phyloP scores from a whole-genome alignment of 2,329 filamentous ascomycete genomes.

The Chrysoporthe puriensis region DNA sequence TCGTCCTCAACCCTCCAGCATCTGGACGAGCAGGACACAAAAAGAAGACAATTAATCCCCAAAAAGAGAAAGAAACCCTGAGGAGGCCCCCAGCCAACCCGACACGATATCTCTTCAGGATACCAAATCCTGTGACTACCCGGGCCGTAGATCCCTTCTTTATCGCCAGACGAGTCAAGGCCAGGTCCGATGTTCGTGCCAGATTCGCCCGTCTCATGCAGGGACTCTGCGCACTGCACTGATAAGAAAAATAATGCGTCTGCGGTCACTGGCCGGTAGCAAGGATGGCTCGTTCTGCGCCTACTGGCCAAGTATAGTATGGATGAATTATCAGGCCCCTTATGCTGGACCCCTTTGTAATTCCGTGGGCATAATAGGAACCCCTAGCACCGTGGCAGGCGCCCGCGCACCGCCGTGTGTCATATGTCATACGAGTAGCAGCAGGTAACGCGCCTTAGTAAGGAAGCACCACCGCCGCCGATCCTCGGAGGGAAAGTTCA shows the following conservation, averaged over 20 bases:
- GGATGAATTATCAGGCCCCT: background rate
- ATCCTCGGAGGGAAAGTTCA: background rate
- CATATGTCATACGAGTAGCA: too few relatives aligned
- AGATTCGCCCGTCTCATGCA: background rate
- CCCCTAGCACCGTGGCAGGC: too few relatives aligned
- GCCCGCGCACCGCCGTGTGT: too few relatives aligned
- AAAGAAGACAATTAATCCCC: background rate
- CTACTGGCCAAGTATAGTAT: background rate
- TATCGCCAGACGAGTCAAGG: background rate
- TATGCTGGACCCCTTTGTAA: background rate
- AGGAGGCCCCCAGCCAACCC: background rate
- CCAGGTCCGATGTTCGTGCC: background rate
- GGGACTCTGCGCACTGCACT: constrained; percentile 6
- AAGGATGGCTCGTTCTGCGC: too few relatives aligned
- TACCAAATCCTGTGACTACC: background rate
- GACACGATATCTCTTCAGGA: background rate
- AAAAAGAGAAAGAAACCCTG: background rate
- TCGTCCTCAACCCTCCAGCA: background rate
- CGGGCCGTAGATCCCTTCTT: background rate
- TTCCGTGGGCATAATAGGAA: background rate
- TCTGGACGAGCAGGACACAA: background rate
- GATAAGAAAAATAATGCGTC: constrained; percentile 7
- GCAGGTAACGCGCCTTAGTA: background rate
- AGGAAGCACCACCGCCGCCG: background rate
- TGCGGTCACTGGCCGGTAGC: background rate